A percentile compares a stretch with the other conserved stretches of the same genome.
Conservation (phyloP, 169 alveolate genomes). For the Eimeria praecox region DNA sequence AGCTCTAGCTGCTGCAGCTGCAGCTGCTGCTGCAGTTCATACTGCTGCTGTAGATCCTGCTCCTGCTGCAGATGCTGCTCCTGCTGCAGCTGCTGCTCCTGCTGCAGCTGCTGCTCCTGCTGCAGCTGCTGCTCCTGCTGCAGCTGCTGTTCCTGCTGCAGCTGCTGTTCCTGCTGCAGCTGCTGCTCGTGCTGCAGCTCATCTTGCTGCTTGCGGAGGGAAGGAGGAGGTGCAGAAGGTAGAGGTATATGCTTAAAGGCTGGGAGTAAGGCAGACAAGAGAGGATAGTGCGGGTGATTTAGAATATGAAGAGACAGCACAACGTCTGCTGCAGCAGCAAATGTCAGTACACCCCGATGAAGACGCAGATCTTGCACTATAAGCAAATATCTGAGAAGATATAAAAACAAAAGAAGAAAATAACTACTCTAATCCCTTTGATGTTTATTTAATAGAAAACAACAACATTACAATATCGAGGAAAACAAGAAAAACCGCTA, state of each 20-base stretch:
- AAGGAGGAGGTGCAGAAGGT: not conserved
- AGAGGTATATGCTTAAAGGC: not conserved
- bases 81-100: not conserved
- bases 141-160: not conserved
- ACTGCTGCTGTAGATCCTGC: not conserved
- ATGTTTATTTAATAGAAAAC: not conserved
- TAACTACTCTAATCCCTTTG: too few species aligned
- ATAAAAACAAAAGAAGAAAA: not conserved
- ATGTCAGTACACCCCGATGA: conserved; percentile 79
- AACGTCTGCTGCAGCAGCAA: conserved; percentile 82
- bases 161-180: not conserved
- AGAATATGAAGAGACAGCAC: conserved; percentile 76
- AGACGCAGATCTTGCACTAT: conserved; percentile 81
- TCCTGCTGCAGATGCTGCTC: not conserved
- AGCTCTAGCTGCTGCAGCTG: conserved; percentile 12
- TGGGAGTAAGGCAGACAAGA: conserved; percentile 53
- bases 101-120: not conserved
- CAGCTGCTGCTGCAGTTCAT: not conserved
- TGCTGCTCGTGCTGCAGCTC: not conserved
- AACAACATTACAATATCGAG: too few species aligned
- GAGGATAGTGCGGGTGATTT: conserved; percentile 80
- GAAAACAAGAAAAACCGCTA: too few species aligned
- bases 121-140: not conserved
- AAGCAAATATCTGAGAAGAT: conserved; percentile 79
- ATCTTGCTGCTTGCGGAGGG: not conserved